phyloP scores from a whole-genome alignment of 371 early-diverging fungal species.

The Conidiobolus incongruus region DNA sequence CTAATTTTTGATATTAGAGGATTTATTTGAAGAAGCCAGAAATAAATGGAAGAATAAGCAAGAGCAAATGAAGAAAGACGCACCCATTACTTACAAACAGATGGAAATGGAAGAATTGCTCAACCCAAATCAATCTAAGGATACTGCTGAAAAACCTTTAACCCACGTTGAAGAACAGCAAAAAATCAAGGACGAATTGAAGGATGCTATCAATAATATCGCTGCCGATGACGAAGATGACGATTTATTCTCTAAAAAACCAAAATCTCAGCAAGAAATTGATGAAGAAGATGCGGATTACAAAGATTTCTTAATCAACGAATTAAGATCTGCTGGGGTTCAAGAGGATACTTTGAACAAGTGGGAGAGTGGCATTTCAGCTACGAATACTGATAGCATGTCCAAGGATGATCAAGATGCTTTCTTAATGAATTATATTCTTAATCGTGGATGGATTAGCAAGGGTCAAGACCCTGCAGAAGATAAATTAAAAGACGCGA shows the following conservation, averaged over 20 bases:
- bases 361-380: no score
- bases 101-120: slow-evolving; percentile 51
- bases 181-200: slow-evolving; percentile 45
- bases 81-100: slow-evolving; percentile 44
- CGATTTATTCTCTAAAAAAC: slow-evolving; percentile 47
- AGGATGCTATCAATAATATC: slow-evolving; percentile 21
- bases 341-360: slow-evolving; percentile 21
- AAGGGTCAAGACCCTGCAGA: slow-evolving; percentile 38
- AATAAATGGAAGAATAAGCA: slow-evolving; percentile 36
- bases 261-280: slow-evolving; percentile 42
- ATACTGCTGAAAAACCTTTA: slow-evolving; percentile 16
- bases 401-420: slow-evolving; percentile 39
- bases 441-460: slow-evolving; percentile 89
- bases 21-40: slow-evolving; percentile 29
- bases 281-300: slow-evolving; percentile 69
- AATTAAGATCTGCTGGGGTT: slow-evolving; percentile 16
- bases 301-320: slow-evolving; percentile 51
- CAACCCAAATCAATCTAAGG: no score
- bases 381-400: slow-evolving; percentile 24
- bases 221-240: slow-evolving; percentile 20
- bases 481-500: slow-evolving; percentile 27
- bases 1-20: slow-evolving; percentile 12
- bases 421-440: slow-evolving; percentile 73
- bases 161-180: slow-evolving; percentile 72
- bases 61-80: slow-evolving; percentile 11